Evolutionary conservation across 345 rosid species (phyloP).

Genomic region (Populus simonii): DNA sequence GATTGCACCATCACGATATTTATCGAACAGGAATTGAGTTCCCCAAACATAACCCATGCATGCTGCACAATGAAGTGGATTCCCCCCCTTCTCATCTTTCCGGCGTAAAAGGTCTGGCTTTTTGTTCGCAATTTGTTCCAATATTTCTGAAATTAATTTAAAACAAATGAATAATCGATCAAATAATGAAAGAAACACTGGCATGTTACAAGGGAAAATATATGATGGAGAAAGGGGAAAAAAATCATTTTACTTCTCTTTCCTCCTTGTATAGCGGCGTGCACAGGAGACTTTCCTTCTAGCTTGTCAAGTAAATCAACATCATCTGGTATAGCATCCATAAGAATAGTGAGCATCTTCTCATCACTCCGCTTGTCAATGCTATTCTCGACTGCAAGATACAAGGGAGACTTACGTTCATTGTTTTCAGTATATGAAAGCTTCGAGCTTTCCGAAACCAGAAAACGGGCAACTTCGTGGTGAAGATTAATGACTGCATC

Average conservation of each 20-base stretch:
- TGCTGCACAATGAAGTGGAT: constrained; percentile 1
- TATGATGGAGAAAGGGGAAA: background rate
- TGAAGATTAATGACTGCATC: background rate
- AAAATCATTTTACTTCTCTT: background rate
- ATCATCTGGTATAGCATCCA: background rate
- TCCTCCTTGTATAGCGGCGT: background rate
- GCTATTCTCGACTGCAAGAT: background rate
- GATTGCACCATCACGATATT: background rate
- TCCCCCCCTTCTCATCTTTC: background rate
- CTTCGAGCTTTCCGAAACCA: background rate
- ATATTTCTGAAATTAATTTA: background rate
- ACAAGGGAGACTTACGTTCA: background rate
- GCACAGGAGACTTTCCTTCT: background rate
- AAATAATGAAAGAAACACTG: background rate
- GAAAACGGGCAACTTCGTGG: background rate
- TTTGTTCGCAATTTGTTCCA: background rate
- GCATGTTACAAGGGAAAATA: background rate
- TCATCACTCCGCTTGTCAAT: too few relatives aligned
- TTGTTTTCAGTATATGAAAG: background rate
- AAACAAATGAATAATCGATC: too few relatives aligned
- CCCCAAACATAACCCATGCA: background rate
- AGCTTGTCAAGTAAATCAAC: fast-evolving
- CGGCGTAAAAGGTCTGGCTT: background rate
- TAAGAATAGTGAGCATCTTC: background rate
- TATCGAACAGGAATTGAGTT: background rate